Conservation (phyloP, 768 basidiomycete genomes). For the Lentinula aciculospora region DNA sequence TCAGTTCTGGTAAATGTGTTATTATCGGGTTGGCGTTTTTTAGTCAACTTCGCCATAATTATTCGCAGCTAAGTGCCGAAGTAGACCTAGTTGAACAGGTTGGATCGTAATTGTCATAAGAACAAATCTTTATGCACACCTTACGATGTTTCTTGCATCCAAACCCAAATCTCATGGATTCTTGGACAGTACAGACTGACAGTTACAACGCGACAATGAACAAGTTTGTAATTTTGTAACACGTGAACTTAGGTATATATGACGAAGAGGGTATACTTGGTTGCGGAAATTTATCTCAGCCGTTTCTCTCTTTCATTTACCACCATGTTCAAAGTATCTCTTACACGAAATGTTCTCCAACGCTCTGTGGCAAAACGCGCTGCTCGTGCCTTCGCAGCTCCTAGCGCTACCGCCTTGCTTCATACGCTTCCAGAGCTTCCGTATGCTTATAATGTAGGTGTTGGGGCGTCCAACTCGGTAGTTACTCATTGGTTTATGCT, state of each 20-base stretch:
- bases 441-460: slow-evolving; percentile 69
- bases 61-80: no score
- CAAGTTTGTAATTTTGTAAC: no score
- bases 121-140: no score
- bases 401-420: slow-evolving; percentile 35
- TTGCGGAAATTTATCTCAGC: not conserved
- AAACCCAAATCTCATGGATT: no score
- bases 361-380: slow-evolving; percentile 23
- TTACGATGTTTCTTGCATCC: no score
- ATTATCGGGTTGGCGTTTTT: not conserved
- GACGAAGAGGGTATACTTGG: not conserved
- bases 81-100: no score
- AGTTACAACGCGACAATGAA: no score
- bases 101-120: no score
- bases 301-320: not conserved
- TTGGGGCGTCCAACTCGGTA: slow-evolving; percentile 7
- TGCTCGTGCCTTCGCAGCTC: slow-evolving; percentile 39
- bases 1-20: not conserved
- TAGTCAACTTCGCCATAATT: not conserved
- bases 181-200: no score
- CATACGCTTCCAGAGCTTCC: slow-evolving; percentile 80
- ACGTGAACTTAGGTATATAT: not conserved
- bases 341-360: slow-evolving; percentile 36
- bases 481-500: not conserved
- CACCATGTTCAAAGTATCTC: slow-evolving; percentile 48